These are phyloP conservation scores for Cordyceps farinosa DNA, from an alignment of 2,329 filamentous ascomycete genomes.

Conservation along the genomic window DNA sequence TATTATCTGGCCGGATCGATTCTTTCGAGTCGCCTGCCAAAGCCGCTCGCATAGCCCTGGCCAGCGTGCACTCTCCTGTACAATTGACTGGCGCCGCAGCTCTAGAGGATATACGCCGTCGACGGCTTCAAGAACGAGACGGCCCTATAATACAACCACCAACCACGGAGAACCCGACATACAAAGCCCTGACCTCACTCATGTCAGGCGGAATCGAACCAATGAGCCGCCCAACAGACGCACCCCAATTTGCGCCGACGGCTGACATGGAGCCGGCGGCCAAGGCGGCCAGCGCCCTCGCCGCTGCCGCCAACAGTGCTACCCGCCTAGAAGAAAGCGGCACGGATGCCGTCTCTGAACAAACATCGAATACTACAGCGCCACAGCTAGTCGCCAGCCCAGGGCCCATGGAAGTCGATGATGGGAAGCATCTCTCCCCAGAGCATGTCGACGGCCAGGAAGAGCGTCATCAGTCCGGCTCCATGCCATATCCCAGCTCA, in stretches of 20 bases:
- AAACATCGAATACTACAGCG: conserved; percentile 37
- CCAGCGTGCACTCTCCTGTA: conserved; percentile 42
- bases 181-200: conserved; percentile 50
- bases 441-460: conserved; percentile 47
- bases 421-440: conserved; percentile 32
- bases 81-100: conserved; percentile 52
- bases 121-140: conserved; percentile 5
- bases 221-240: conserved; percentile 56
- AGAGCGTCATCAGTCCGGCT: conserved; percentile 47
- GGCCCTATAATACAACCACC: conserved; percentile 36
- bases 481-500: conserved; percentile 54
- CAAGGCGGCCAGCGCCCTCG: conserved; percentile 34
- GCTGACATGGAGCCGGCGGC: conserved; percentile 41
- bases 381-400: conserved; percentile 49
- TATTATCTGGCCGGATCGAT: conserved; percentile 29
- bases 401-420: conserved; percentile 53
- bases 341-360: conserved; percentile 43
- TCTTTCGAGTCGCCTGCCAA: conserved; percentile 51
- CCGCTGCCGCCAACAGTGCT: conserved; percentile 32
- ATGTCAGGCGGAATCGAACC: conserved; percentile 50
- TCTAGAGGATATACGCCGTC: conserved; percentile 35
- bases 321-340: conserved; percentile 34
- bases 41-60: conserved; percentile 47
- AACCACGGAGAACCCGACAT: conserved; percentile 52
- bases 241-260: conserved; percentile 42